Evolutionary conservation across 1,139 yeast species (phyloP), one percentile per base, ranked within the genome.

Genomic region (Starmera stellimalicola): DNA sequence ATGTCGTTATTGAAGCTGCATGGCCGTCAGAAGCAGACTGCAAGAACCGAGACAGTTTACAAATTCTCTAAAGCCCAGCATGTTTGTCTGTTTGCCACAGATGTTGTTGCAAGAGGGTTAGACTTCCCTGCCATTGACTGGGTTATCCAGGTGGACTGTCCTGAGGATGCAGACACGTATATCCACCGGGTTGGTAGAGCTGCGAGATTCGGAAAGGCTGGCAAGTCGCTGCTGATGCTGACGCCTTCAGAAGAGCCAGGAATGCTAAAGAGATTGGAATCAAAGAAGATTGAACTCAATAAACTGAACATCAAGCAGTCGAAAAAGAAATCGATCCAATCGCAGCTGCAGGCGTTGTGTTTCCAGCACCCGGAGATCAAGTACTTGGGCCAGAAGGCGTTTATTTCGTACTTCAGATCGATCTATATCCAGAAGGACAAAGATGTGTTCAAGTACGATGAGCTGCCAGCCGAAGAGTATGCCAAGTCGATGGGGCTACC

Each of bases 111-210:
- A 1, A 70, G 99, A 55, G 99, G 99, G 11, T 71, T 91, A 36
- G 99, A 91, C 60, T 88, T 93, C 61, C 98, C 99, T 1, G 81
- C 95, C 2, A 85, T 91, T 36, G 96, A 91, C 51, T 91, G 99
- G 99, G 96, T 91, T 16, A 65, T 91, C 10, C 99, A 91, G 57
- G 73, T 87, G 0, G 99, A 91, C 57, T 84, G 94, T 44, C 98
- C 99, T 0, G 99, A 91, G 55, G 96, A 88, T 56, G 75, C 80
- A 2, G 93, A 93, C 20, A 93, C 98, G 0, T 91, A 93, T 56
- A 84, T 91, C 33, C 99, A 91, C 51, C 70, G 99, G 52, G 98
- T 87, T 4, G 99, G 99, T 1, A 75, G 99, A 58, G 80, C 91
- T 31, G 99, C 98, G 2, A 70, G 99, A 48, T 87, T 83, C 50